Base-by-base conservation (phyloP, 495 filamentous ascomycete genomes). In the Daldinia concentrica region DNA sequence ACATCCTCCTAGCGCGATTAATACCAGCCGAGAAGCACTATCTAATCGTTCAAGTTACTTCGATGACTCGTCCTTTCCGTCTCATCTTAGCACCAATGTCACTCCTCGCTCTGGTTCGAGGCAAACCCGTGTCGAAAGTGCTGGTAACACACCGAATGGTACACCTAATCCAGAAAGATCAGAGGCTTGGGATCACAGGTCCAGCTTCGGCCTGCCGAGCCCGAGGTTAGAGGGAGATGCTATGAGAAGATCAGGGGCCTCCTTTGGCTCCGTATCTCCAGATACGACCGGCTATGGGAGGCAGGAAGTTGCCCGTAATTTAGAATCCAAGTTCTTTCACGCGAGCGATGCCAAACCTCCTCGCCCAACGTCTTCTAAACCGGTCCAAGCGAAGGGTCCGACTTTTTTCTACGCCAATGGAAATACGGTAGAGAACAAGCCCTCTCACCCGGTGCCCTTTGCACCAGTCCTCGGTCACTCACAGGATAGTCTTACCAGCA, bases 261-360 rank as follows among this genome's bases (percentile, higher is more conserved):
- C 78, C 34, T 79, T 84, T 26, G 77, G 66, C 45, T 71, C 82
- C 0, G 80, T 80, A 69, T 74, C 71, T 41, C 68, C 73, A 29
- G 74, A 76, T 11, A 26, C 45, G 30, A 51, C 54, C 22, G 51
- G 30, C 0, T 30, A 61, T 55, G 34, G 43, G n/a, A 71, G 55
- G 37, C 69, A 71, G 26, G 73, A 75, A 48, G 34, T 6, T 15
- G 22, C 61, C 48, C 68, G 66, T 48, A 62, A 78, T 29, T 34
- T 59, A 0, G 84, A 86, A 4, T 86, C 90, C 32, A 90, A 89
- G 78, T 93, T 94, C 81, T 93, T 94, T 74, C 90, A 91, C 79
- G 92, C 91, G 7, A 87, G 86, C 71, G 90, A 92, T 66, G 88
- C 85, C n/a, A 88, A 87, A 66, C 80, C 82, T 12, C 69, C 79